phyloP scores from a whole-genome alignment of 805 yeast species.

The Candida boidinii region DNA sequence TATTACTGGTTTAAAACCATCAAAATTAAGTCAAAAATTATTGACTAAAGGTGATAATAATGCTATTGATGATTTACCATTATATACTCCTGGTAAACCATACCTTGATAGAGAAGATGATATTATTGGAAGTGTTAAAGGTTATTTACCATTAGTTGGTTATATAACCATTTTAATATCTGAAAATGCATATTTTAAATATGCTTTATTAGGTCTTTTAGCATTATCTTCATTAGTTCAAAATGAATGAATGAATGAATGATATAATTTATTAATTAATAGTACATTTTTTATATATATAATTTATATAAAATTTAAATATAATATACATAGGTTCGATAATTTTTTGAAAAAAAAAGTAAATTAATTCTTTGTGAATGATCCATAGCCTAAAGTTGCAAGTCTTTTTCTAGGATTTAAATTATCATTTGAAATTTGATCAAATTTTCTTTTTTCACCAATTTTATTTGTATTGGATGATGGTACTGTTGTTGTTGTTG shows the following conservation, averaged over 20 bases:
- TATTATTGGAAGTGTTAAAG: conserved; percentile 87
- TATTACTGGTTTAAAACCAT: conserved; percentile 5
- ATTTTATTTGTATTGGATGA: too few relatives aligned
- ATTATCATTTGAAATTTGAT: conserved; percentile 2
- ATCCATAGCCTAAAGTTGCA: conserved; percentile 19
- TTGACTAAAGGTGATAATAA: conserved; percentile 97
- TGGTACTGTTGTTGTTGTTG: neutral
- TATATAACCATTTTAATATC: conserved; percentile 87
- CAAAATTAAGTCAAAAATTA: conserved; percentile 46
- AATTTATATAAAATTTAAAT: neutral
- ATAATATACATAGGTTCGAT: neutral
- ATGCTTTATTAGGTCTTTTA: conserved; percentile 64
- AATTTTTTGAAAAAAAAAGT: neutral
- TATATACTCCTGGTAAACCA: conserved; percentile 67
- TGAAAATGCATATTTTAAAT: conserved; percentile 79
- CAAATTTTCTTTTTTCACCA: conserved; percentile 4
- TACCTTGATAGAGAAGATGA: conserved; percentile 74
- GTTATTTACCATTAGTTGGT: conserved; percentile 82
- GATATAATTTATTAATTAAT: neutral
- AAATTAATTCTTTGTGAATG: conserved; percentile 4
- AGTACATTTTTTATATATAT: neutral
- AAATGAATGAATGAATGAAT: conserved; percentile 31
- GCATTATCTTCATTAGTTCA: conserved; percentile 61
- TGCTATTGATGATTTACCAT: conserved; percentile 79
- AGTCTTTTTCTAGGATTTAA: conserved; percentile 10